Percentiles rank a stretch among this genome's conserved stretches.
phyloP scores from a whole-genome alignment of 1,284 basidiomycete species.

The Trametes pubescens region DNA sequence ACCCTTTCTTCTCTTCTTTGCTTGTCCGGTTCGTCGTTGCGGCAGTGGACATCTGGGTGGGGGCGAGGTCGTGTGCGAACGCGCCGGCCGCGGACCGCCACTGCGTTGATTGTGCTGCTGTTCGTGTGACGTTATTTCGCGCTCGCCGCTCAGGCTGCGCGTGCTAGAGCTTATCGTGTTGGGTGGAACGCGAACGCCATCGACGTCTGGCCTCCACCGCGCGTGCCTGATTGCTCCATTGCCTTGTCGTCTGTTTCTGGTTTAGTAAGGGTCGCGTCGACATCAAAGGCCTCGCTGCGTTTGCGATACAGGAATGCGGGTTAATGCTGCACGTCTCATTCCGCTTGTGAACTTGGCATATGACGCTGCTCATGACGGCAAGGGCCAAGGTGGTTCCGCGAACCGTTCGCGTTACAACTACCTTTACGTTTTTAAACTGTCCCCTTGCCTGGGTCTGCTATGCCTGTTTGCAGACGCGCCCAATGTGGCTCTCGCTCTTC shows the following conservation, averaged over 20 bases:
- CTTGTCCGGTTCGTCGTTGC: background rate
- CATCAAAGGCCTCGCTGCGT: too few species aligned
- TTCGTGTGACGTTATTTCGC: conserved; percentile 1
- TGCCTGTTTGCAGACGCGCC: too few species aligned
- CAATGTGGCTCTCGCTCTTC: too few species aligned
- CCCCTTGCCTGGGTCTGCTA: too few species aligned
- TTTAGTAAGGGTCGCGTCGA: background rate
- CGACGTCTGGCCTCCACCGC: background rate
- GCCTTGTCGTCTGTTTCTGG: background rate
- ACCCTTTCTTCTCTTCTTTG: background rate
- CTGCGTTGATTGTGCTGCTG: too few species aligned
- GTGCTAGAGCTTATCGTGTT: background rate
- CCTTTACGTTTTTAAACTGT: background rate
- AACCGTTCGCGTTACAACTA: too few species aligned
- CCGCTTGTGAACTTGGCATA: background rate
- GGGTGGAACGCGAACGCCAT: background rate
- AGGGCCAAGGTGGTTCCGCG: background rate
- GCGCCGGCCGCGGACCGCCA: background rate
- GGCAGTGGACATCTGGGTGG: background rate
- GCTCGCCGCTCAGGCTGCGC: background rate
- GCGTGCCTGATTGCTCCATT: conserved; percentile 8
- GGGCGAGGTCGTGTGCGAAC: conserved; percentile 3
- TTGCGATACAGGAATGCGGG: background rate
- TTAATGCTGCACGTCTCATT: background rate
- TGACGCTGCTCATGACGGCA: background rate